Conservation (phyloP, 805 yeast genomes). For the Wickerhamomyces xylosicus region DNA sequence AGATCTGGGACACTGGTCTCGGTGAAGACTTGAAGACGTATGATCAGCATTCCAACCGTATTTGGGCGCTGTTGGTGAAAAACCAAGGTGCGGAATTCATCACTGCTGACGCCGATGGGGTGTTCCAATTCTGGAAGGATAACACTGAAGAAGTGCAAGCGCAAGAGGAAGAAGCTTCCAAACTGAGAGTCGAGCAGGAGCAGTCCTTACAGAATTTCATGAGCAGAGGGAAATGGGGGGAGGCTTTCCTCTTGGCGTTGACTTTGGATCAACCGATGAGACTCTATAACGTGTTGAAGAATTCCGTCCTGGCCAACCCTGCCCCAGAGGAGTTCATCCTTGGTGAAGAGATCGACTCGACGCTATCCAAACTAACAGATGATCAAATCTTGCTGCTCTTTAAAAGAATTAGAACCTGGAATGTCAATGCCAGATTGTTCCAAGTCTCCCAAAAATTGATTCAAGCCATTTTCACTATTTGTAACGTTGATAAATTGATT, state of each 20-base stretch:
- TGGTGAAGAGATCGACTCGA: slow-evolving; percentile 47
- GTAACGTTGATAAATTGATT: slow-evolving; percentile 44
- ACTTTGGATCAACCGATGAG: slow-evolving; percentile 87
- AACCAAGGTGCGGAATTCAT: slow-evolving; percentile 61
- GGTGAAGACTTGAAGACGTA: slow-evolving; percentile 79
- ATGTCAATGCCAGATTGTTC: slow-evolving; percentile 75
- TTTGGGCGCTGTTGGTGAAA: slow-evolving; percentile 76
- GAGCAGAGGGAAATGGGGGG: slow-evolving; percentile 67
- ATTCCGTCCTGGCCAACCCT: slow-evolving; percentile 35
- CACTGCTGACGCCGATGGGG: slow-evolving; percentile 93
- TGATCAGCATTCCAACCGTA: slow-evolving; percentile 89
- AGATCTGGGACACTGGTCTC: slow-evolving; percentile 72
- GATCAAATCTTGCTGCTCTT: slow-evolving; percentile 54
- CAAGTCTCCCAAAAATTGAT: slow-evolving; percentile 72
- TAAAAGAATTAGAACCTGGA: slow-evolving; percentile 87
- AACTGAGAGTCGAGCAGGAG: slow-evolving; percentile 68
- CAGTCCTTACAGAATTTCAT: slow-evolving; percentile 76
- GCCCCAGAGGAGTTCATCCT: slow-evolving; percentile 21
- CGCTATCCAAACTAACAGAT: slow-evolving; percentile 44
- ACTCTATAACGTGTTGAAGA: slow-evolving; percentile 64
- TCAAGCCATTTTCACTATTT: slow-evolving; percentile 47
- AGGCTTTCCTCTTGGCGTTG: slow-evolving; percentile 80
- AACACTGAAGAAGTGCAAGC: slow-evolving; percentile 64
- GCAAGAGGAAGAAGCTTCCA: slow-evolving; percentile 38
- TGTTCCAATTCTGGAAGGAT: slow-evolving; percentile 82